Base-by-base conservation (phyloP, 108 stramenopile genomes). In the Cyclostephanos tholiformis region DNA sequence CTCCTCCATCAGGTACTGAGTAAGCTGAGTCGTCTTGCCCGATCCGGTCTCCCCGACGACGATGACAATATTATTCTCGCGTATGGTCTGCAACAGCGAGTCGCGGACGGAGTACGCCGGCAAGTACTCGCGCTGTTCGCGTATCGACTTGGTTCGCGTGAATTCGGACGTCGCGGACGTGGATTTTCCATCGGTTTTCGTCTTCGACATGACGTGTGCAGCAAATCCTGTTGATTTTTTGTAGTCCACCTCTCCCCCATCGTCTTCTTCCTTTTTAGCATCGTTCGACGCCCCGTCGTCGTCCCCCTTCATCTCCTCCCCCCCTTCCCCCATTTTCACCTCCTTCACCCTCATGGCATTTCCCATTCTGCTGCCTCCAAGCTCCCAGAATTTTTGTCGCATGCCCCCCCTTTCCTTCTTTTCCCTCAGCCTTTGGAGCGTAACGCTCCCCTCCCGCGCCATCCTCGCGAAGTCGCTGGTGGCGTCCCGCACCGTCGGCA, bases 331-430 rank as follows among this genome's bases (percentile, higher is more conserved):
- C 6, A 75, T 60, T 56, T 73, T 63, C 22, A 53, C 67, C 30
- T 85, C 85, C 71, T 83, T 84, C 25, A 96, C 84, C 25, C 96
- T 91, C 62, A 97, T 91, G 3, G 92, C 97, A 27, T 97, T 69
- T 63, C 97, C 98, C 96, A 98, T 98, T 32, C 89, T 82, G 55
- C 87, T 90, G 10, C 99, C 99, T 36, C 99, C 99, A 39, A 99
- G 77, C 82, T 99, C 97, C 99, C 99, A 99, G 82, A 98, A 99
- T 71, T 95, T 90, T 74, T 98, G 92, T 39, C 97, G 83, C 97
- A 98, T 98, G 43, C 92, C 85, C 41, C 85, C 85, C 78, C 91
- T 84, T 39, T 97, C 97, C 61, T 95, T 94, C 67, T 89, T 87
- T 65, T 93, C 95, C 29, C 98, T 79, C 16, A 95, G 53, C 25